Evolutionary conservation across 2,329 filamentous ascomycete genomes (phyloP), one percentile per base, ranked within the genome.

Genomic region (Fusarium sp.): DNA sequence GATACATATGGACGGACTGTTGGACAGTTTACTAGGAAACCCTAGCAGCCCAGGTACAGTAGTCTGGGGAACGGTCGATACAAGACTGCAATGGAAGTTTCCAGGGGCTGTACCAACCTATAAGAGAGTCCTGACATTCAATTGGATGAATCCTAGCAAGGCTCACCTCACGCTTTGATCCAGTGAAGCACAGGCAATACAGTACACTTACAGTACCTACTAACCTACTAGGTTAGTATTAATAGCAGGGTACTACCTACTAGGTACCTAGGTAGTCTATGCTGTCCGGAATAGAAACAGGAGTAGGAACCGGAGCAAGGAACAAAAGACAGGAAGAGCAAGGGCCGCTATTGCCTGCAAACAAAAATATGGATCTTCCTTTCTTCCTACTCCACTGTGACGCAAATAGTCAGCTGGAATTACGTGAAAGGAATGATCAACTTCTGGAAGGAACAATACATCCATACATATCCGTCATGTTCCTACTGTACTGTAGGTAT

Each of bases 401-500:
- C 70, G 70, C 70, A 73, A 62, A 40, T 37, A 52, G n/a, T 32
- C 45, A 53, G 45, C 60, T 24, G 37, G n/a, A 42, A 71, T 73
- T 72, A 71, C 70, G 69, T 44, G 59, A 68, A 68, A 47, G 41
- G 22, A 24, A 60, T 49, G 14, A 27, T 40, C 32, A 20, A 52
- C 41, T 30, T 27, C 40, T 18, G 29, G 34, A 24, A 51, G 44
- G 29, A 51, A 37, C 41, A 11, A 29, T 13, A 13, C 12, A 30
- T 29, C 4, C 27, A 29, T 29, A 12, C 27, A 29, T 13, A 30
- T 20, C 20, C 20, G 20, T 20, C 29, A 30, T 11, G 27, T 29
- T 29, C 27, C 27, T 11, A 12, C 24, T 7, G 20, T 25, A 25
- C 29, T 30, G 29, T 37, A 37, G 34, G 34, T n/a, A n/a, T 18